Evolutionary conservation across 202 grass and related monocot species (phyloP).

Genomic region (Carex sylvatica): DNA sequence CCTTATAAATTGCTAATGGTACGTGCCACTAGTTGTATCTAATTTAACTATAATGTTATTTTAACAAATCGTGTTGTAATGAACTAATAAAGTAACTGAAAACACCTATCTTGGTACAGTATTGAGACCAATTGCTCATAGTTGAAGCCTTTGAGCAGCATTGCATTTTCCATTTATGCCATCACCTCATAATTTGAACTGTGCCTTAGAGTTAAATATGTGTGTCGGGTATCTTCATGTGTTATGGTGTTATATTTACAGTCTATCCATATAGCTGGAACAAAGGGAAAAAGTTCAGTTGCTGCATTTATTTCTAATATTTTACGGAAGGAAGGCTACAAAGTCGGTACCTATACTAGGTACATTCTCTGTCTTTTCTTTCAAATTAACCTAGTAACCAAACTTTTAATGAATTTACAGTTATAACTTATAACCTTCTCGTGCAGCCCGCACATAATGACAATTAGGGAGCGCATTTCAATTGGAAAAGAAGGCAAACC

Average conservation of each 20-base stretch:
- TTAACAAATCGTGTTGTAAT: too few species aligned
- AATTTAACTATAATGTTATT: too few species aligned
- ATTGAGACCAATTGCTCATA: neutral
- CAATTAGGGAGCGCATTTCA: constrained; percentile 80
- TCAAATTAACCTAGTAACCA: neutral
- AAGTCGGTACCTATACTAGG: constrained; percentile 89
- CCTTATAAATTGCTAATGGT: too few species aligned
- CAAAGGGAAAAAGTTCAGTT: constrained; percentile 91
- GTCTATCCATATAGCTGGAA: constrained; percentile 77
- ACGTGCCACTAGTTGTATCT: too few species aligned
- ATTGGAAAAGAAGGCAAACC: constrained; percentile 57
- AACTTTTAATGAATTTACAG: neutral
- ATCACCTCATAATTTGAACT: neutral
- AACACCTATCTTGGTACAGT: neutral
- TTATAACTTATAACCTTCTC: neutral
- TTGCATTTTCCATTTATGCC: neutral
- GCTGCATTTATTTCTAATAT: constrained; percentile 80
- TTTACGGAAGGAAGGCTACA: constrained; percentile 79
- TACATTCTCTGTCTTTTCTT: constrained; percentile 10
- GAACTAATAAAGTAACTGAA: neutral
- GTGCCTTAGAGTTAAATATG: neutral
- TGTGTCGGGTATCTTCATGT: neutral
- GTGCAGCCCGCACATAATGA: constrained; percentile 80
- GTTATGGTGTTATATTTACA: constrained; percentile 31
- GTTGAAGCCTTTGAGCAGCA: neutral